A percentile compares a stretch with the other conserved stretches of the same genome.
Evolutionary conservation across 495 filamentous ascomycete genomes (phyloP).

Genomic region (Xylaria sp.): DNA sequence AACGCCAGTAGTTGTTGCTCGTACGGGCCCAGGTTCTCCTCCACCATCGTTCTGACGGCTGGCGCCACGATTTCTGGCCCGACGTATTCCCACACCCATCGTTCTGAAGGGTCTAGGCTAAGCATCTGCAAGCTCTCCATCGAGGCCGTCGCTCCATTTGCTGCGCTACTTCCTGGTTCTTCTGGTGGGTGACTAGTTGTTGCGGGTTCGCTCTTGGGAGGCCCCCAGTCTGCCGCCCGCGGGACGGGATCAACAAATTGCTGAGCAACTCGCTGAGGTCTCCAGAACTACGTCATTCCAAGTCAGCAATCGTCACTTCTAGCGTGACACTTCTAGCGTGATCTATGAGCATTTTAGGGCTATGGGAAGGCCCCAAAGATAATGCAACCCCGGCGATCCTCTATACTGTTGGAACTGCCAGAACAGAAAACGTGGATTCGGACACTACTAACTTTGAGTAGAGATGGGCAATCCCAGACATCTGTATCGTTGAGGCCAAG

Average conservation of each 20-base stretch:
- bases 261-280: slow-evolving; percentile 38
- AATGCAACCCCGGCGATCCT: not conserved
- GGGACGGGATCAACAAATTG: slow-evolving; percentile 46
- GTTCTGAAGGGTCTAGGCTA: slow-evolving; percentile 14
- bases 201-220: slow-evolving; percentile 8
- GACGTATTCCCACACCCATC: slow-evolving; percentile 53
- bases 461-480: slow-evolving; percentile 59
- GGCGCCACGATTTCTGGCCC: slow-evolving; percentile 51
- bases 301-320: not conserved
- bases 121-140: slow-evolving; percentile 25
- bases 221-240: slow-evolving; percentile 45
- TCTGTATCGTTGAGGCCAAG: slow-evolving; percentile 63
- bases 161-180: not conserved
- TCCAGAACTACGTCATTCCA: slow-evolving; percentile 41
- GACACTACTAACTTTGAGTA: slow-evolving; percentile 38
- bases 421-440: not conserved
- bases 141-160: not conserved
- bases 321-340: too few relatives aligned
- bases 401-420: too few relatives aligned
- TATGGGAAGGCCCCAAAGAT: not conserved
- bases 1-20: slow-evolving; percentile 54
- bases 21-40: slow-evolving; percentile 59
- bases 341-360: not conserved
- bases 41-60: slow-evolving; percentile 46
- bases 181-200: not conserved